Evolutionary conservation across 2,329 filamentous ascomycete genomes (phyloP).

Genomic region (Raffaelea arxii): DNA sequence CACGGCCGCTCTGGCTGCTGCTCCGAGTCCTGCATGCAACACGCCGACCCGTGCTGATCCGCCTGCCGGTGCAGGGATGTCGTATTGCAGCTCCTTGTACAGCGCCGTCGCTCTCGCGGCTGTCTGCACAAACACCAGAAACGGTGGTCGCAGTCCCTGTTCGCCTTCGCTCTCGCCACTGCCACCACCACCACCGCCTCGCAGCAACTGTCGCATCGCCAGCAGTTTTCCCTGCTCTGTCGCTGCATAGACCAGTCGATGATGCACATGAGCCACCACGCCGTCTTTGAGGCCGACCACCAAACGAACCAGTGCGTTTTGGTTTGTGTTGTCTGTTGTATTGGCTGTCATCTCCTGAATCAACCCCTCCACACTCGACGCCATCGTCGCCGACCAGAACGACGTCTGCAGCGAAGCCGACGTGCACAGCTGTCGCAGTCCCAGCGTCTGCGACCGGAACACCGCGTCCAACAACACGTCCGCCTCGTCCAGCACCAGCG

Average conservation of each 20-base stretch:
- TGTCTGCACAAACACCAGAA: conserved; percentile 93
- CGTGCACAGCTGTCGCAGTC: conserved; percentile 72
- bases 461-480: conserved; percentile 88
- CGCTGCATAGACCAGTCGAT: conserved; percentile 82
- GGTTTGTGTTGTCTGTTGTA: neutral
- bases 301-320: conserved; percentile 54
- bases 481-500: conserved; percentile 82
- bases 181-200: conserved; percentile 28
- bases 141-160: conserved; percentile 64
- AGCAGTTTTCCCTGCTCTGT: conserved; percentile 91
- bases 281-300: conserved; percentile 97
- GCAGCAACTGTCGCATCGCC: conserved; percentile 79
- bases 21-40: conserved; percentile 77
- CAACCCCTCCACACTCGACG: conserved; percentile 78
- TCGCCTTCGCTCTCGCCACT: neutral
- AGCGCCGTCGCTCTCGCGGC: conserved; percentile 83
- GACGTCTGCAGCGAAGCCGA: conserved; percentile 62
- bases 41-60: conserved; percentile 79
- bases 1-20: conserved; percentile 63
- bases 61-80: conserved; percentile 82
- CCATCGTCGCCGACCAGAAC: conserved; percentile 96
- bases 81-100: conserved; percentile 83
- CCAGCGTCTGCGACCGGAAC: conserved; percentile 80
- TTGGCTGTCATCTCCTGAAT: conserved; percentile 45
- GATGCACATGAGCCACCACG: conserved; percentile 82